Conservation (phyloP, 2,329 filamentous ascomycete species). For the Drechslerella coelobrocha region DNA sequence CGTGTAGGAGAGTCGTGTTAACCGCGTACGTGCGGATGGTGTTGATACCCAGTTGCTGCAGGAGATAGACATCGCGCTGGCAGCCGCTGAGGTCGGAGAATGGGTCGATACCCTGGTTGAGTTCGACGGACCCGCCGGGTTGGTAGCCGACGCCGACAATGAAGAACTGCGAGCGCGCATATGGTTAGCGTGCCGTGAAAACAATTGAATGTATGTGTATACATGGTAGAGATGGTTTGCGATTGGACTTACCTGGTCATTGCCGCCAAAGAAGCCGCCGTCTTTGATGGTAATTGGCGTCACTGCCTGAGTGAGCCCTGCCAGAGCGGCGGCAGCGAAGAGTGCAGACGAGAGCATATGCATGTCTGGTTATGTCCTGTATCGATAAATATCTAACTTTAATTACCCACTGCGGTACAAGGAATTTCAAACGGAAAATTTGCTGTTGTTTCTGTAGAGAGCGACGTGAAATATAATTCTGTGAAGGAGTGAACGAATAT, state of each 20-base stretch:
- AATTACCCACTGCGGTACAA: neutral
- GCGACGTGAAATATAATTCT: conserved; percentile 17
- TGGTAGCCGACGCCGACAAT: conserved; percentile 74
- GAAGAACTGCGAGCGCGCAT: conserved; percentile 61
- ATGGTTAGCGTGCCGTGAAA: conserved; percentile 8
- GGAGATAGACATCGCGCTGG: conserved; percentile 55
- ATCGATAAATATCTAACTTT: conserved; percentile 14
- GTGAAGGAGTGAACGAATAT: conserved; percentile 46
- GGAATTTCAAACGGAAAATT: neutral
- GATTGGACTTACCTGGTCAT: conserved; percentile 30
- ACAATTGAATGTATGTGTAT: neutral
- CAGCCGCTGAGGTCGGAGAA: conserved; percentile 52
- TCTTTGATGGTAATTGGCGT: conserved; percentile 44
- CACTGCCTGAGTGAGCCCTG: conserved; percentile 46
- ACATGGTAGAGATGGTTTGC: neutral
- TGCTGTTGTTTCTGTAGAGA: conserved; percentile 5
- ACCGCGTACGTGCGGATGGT: conserved; percentile 61
- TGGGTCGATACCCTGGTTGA: conserved; percentile 54
- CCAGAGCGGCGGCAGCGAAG: conserved; percentile 38
- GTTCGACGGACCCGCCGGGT: conserved; percentile 68
- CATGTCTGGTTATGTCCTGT: neutral
- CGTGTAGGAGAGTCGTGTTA: conserved; percentile 53
- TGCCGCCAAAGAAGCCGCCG: conserved; percentile 34
- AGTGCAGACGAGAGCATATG: conserved; percentile 40
- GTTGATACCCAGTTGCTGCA: conserved; percentile 59